These are phyloP conservation scores for Diaporthe helianthi DNA, from an alignment of 2,329 filamentous ascomycete species.

Conservation along the genomic window DNA sequence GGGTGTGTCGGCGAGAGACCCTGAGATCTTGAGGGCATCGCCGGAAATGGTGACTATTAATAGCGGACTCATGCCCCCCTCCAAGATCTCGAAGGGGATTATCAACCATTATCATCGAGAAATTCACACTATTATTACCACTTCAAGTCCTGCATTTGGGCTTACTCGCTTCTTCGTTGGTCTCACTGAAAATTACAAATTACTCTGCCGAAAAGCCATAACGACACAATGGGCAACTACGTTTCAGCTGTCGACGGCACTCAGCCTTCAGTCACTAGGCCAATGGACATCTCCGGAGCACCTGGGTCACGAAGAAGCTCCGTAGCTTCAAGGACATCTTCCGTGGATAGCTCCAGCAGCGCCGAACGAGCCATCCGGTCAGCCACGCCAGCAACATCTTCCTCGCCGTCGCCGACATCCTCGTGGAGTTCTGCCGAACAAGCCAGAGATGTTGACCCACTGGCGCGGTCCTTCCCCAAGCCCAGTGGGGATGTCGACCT, in stretches of 20 bases:
- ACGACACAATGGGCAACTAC: conserved; percentile 20
- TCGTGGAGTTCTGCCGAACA: not conserved
- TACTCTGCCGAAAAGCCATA: not conserved
- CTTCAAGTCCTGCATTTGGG: not conserved
- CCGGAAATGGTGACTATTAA: conserved; percentile 10
- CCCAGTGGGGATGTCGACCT: conserved; percentile 50
- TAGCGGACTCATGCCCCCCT: not conserved
- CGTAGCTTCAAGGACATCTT: conserved; percentile 27
- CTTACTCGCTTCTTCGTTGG: not conserved
- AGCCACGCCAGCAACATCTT: not conserved
- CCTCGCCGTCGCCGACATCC: not conserved
- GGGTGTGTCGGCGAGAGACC: conserved; percentile 10
- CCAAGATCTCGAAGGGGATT: not conserved
- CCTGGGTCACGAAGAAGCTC: conserved; percentile 32
- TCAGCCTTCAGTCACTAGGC: not conserved
- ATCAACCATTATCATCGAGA: not conserved
- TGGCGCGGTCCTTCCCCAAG: conserved; percentile 50
- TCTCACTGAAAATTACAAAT: no score
- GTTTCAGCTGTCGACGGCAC: conserved; percentile 14
- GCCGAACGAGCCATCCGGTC: conserved; percentile 21
- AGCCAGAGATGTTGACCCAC: conserved; percentile 40
- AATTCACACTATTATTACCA: not conserved
- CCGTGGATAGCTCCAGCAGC: conserved; percentile 13
- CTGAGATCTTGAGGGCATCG: conserved; percentile 22
- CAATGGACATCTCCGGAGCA: not conserved